A percentile compares a stretch with the other conserved stretches of the same genome.
These are phyloP conservation scores for Scheffersomyces illinoinensis DNA, from an alignment of 1,139 yeast species.

Conservation along the genomic window DNA sequence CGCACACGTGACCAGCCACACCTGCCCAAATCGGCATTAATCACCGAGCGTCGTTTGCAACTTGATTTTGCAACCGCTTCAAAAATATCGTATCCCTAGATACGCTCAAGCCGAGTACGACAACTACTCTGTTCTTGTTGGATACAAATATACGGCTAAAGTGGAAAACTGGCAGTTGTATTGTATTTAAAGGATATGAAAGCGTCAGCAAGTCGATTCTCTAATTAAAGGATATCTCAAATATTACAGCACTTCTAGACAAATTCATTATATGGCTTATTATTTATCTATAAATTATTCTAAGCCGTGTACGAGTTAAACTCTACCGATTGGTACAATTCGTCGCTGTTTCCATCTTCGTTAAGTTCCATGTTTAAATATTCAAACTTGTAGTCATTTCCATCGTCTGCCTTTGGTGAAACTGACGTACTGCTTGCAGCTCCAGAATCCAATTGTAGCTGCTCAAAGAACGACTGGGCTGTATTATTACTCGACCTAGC, in stretches of 20 bases:
- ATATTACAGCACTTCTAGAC: no score
- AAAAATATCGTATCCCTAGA: no score
- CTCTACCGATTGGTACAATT: conserved; percentile 39
- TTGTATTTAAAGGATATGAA: no score
- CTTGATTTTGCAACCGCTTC: background rate
- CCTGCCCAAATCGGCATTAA: background rate
- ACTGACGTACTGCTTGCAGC: conserved; percentile 1
- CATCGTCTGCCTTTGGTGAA: conserved; percentile 7
- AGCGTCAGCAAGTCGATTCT: no score
- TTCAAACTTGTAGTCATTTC: conserved; percentile 16
- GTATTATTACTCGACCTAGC: conserved; percentile 17
- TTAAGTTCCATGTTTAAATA: conserved; percentile 10
- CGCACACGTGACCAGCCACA: conserved; percentile 1
- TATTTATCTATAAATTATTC: background rate
- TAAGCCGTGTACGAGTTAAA: conserved; percentile 43
- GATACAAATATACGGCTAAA: no score
- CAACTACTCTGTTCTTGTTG: no score
- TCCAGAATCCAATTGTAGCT: conserved; percentile 20
- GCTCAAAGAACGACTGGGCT: conserved; percentile 31
- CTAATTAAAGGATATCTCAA: no score
- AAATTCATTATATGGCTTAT: no score
- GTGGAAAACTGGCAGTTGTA: no score
- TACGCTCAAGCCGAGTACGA: no score
- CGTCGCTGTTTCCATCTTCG: conserved; percentile 21
- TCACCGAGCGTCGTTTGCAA: background rate